Percentiles rank a stretch among this genome's conserved stretches.
These are phyloP conservation scores for Penicillium desertorum DNA, from an alignment of 495 filamentous ascomycete genomes.

Conservation along the genomic window DNA sequence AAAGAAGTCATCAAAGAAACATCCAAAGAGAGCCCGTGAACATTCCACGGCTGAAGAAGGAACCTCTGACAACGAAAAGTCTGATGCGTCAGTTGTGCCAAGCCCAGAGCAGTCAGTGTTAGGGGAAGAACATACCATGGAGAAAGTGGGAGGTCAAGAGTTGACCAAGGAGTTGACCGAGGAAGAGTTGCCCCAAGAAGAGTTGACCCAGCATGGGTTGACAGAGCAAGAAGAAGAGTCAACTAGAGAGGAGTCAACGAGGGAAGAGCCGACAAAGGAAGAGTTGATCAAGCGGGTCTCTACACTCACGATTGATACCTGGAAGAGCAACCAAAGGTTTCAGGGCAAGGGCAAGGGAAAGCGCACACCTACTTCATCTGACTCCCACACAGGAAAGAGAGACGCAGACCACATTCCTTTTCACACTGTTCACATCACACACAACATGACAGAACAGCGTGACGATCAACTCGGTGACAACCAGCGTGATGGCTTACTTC, in stretches of 20 bases:
- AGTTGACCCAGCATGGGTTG: background rate
- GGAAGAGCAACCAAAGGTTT: background rate
- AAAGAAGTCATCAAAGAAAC: background rate
- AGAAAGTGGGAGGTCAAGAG: background rate
- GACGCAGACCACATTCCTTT: background rate
- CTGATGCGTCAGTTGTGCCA: background rate
- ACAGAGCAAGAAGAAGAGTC: background rate
- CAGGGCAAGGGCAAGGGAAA: background rate
- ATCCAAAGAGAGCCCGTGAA: background rate
- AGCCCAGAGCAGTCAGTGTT: background rate
- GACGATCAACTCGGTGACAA: background rate
- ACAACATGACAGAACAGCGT: too few relatives aligned
- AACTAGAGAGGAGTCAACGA: too few relatives aligned
- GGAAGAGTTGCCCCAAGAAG: background rate
- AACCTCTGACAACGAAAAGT: background rate
- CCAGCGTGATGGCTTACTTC: background rate
- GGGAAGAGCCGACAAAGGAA: too few relatives aligned
- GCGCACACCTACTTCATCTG: background rate
- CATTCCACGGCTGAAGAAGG: background rate
- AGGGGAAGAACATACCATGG: background rate
- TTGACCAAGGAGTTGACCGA: background rate
- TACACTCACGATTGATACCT: background rate
- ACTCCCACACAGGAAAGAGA: background rate
- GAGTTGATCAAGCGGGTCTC: background rate
- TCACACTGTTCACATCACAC: background rate